phyloP scores from a whole-genome alignment of 2,329 filamentous ascomycete species.

The Didymella lethalis region DNA sequence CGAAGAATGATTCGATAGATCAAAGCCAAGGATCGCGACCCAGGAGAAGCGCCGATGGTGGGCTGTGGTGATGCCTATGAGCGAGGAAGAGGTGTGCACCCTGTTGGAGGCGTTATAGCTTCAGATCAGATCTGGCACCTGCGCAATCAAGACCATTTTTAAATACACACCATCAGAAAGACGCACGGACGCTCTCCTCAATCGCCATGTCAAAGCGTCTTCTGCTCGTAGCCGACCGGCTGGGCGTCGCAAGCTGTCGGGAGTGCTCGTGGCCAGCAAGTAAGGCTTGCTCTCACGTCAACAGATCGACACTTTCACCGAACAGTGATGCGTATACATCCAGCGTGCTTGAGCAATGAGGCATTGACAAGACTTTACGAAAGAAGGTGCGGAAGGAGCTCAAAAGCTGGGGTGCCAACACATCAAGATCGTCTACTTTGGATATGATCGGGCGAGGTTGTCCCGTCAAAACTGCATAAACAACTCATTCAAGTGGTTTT shows the following conservation, averaged over 20 bases:
- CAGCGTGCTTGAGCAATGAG: background rate
- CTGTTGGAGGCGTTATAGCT: background rate
- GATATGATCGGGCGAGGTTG: background rate
- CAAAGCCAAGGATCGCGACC: background rate
- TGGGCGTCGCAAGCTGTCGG: background rate
- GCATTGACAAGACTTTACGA: background rate
- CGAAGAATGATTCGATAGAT: background rate
- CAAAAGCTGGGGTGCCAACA: background rate
- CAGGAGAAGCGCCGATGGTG: background rate
- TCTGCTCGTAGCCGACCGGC: background rate
- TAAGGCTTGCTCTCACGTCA: too few species aligned
- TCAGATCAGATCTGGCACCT: too few species aligned
- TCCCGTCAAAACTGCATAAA: background rate
- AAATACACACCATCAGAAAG: too few species aligned
- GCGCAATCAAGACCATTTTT: too few species aligned
- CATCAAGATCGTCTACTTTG: background rate
- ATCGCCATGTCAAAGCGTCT: background rate
- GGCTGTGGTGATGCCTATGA: background rate
- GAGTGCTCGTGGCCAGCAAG: too few species aligned
- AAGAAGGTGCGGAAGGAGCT: background rate
- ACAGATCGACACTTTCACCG: too few species aligned
- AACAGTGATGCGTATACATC: too few species aligned
- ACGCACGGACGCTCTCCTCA: too few species aligned
- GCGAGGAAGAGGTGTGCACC: background rate
- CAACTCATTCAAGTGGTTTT: background rate